Conservation (phyloP, 345 rosid genomes). For the Populus simonii region DNA sequence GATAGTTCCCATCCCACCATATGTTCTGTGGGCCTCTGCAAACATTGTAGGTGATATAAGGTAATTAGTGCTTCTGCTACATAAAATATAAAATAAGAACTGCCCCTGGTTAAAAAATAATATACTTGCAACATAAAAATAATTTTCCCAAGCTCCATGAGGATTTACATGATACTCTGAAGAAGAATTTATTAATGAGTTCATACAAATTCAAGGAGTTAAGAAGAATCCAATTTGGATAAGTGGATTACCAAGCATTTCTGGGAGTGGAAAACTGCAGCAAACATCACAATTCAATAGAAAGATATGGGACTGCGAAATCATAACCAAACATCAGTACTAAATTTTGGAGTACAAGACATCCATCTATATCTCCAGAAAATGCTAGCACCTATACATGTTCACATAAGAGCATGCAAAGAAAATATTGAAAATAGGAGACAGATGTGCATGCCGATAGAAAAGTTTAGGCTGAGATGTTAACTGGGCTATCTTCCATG, state of each 20-base stretch:
- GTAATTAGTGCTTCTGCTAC: conserved; percentile 10
- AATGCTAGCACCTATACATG: not conserved
- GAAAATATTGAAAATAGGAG: not conserved
- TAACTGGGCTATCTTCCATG: conserved; percentile 33
- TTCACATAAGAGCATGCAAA: not conserved
- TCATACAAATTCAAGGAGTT: not conserved
- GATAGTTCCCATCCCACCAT: conserved; percentile 81
- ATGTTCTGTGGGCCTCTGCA: conserved; percentile 63
- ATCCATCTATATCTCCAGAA: not conserved
- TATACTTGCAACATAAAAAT: not conserved
- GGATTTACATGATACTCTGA: not conserved
- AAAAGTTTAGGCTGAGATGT: not conserved
- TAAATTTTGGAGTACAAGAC: not conserved
- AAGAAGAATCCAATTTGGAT: not conserved
- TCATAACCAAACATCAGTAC: conserved; percentile 6
- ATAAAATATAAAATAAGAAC: not conserved
- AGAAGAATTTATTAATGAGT: not conserved
- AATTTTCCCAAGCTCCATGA: not conserved
- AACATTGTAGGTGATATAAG: conserved; percentile 10
- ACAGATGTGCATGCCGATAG: not conserved
- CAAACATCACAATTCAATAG: conserved; percentile 86
- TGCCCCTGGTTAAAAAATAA: not conserved
- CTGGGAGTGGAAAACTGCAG: conserved; percentile 78
- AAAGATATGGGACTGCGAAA: conserved; percentile 65
- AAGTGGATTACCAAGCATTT: conserved; percentile 60